Evolutionary conservation across 345 rosid species (phyloP).

Genomic region (Lagerstroemia speciosa): DNA sequence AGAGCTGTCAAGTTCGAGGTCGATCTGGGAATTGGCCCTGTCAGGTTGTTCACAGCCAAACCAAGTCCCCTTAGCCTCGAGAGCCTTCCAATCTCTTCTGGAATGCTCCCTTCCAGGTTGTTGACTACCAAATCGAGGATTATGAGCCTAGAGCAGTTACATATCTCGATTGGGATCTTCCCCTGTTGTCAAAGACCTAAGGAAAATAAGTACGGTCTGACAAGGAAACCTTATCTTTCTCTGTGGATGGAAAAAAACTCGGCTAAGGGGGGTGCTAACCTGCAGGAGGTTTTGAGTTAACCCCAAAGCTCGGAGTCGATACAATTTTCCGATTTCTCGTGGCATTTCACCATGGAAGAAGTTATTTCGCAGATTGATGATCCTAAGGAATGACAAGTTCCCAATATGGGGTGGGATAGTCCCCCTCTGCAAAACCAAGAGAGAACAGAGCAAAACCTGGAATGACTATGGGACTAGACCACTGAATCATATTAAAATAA

Average conservation of each 20-base stretch:
- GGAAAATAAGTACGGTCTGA: not conserved
- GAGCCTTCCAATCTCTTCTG: slow-evolving; percentile 16
- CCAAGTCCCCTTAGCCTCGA: slow-evolving; percentile 12
- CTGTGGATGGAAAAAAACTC: not conserved
- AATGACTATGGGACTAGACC: not conserved
- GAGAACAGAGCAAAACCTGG: not conserved
- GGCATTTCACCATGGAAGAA: slow-evolving; percentile 19
- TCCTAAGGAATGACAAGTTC: slow-evolving; percentile 19
- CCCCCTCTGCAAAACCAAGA: slow-evolving; percentile 9
- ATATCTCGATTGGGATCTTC: slow-evolving; percentile 16
- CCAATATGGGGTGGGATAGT: slow-evolving; percentile 20
- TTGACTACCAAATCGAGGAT: slow-evolving; percentile 12
- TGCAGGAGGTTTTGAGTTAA: slow-evolving; percentile 15
- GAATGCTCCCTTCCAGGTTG: slow-evolving; percentile 22
- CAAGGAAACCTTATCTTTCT: not conserved
- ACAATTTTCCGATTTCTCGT: slow-evolving; percentile 13
- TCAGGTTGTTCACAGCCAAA: slow-evolving; percentile 14
- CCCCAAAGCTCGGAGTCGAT: slow-evolving; percentile 7
- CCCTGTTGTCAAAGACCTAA: not conserved
- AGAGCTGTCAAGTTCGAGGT: slow-evolving; percentile 15
- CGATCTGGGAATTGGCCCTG: slow-evolving; percentile 20
- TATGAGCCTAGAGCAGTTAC: slow-evolving; percentile 15
- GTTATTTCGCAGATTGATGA: slow-evolving; percentile 13
- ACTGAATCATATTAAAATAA: not conserved
- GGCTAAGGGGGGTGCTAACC: not conserved